Percentiles rank a stretch among this genome's conserved stretches.
Evolutionary conservation across 2,329 filamentous ascomycete genomes (phyloP).

Genomic region (Talaromyces sp.): DNA sequence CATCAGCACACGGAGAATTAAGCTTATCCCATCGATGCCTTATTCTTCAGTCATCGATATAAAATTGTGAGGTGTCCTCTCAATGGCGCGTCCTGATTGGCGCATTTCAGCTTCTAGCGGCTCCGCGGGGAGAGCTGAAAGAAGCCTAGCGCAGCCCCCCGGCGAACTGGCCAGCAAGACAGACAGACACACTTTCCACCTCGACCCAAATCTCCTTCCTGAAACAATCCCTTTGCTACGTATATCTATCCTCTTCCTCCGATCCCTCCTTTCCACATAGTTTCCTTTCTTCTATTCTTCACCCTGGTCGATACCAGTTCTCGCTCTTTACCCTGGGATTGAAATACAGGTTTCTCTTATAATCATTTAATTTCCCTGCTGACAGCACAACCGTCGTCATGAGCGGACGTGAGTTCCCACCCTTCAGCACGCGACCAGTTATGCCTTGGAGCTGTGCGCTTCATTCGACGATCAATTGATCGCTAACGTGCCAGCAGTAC

Average conservation of each 20-base stretch:
- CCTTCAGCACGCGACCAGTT: conserved; percentile 29
- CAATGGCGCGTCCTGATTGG: conserved; percentile 15
- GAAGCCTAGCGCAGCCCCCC: conserved; percentile 15
- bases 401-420: conserved; percentile 54
- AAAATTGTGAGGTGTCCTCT: conserved; percentile 17
- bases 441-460: not conserved
- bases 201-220: conserved; percentile 2
- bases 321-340: conserved; percentile 36
- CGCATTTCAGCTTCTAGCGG: not conserved
- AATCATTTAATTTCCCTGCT: conserved; percentile 22
- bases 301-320: conserved; percentile 23
- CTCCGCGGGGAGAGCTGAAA: conserved; percentile 13
- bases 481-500: conserved; percentile 59
- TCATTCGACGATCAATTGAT: conserved; percentile 18
- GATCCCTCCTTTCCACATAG: conserved; percentile 16
- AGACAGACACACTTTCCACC: conserved; percentile 22
- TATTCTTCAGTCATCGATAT: not conserved
- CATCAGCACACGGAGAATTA: not conserved
- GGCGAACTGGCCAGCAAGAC: conserved; percentile 28
- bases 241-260: conserved; percentile 12
- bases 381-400: conserved; percentile 47
- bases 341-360: conserved; percentile 29
- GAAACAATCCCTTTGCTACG: not conserved
- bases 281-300: conserved; percentile 27
- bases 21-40: not conserved